A percentile compares a stretch with the other conserved stretches of the same genome.
Evolutionary conservation across 2,329 filamentous ascomycete species (phyloP).

Genomic region (Grosmannia clavigera): DNA sequence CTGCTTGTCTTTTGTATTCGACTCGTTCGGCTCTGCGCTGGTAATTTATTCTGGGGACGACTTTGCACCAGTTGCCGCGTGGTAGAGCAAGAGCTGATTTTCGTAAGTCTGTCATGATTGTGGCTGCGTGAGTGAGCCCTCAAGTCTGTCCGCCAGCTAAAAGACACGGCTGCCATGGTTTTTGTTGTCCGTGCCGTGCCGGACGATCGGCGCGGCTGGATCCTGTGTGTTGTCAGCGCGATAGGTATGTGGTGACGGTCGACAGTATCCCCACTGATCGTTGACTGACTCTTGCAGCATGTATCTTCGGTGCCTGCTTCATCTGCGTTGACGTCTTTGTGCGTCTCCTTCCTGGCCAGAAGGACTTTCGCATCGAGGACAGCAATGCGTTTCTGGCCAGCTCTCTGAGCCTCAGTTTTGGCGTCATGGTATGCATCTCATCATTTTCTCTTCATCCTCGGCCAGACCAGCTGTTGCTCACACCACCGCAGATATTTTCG

Average conservation of each 20-base stretch:
- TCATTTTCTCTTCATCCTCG: slow-evolving; percentile 2
- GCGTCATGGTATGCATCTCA: slow-evolving; percentile 67
- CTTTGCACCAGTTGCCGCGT: too few relatives aligned
- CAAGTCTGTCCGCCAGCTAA: not conserved
- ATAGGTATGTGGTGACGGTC: slow-evolving; percentile 34
- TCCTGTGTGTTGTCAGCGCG: slow-evolving; percentile 78
- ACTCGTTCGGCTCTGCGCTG: not conserved
- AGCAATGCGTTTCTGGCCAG: slow-evolving; percentile 79
- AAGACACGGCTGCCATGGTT: slow-evolving; percentile 1
- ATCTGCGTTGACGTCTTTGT: slow-evolving; percentile 78
- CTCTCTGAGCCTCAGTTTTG: slow-evolving; percentile 85
- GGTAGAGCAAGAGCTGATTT: too few relatives aligned
- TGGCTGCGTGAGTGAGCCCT: not conserved
- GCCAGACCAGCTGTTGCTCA: slow-evolving; percentile 3
- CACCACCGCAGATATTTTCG: slow-evolving; percentile 60
- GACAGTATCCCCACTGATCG: too few relatives aligned
- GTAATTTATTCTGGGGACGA: not conserved
- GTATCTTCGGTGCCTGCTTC: slow-evolving; percentile 64
- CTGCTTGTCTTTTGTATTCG: not conserved
- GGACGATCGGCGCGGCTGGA: slow-evolving; percentile 87
- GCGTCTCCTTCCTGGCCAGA: slow-evolving; percentile 58
- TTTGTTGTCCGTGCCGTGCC: slow-evolving; percentile 27
- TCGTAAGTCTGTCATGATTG: not conserved
- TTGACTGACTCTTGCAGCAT: slow-evolving; percentile 28
- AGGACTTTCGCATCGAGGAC: slow-evolving; percentile 74